Percentiles rank a stretch among this genome's conserved stretches.
These are phyloP conservation scores for Suillus alpinus DNA, from an alignment of 768 basidiomycete genomes.

Conservation along the genomic window DNA sequence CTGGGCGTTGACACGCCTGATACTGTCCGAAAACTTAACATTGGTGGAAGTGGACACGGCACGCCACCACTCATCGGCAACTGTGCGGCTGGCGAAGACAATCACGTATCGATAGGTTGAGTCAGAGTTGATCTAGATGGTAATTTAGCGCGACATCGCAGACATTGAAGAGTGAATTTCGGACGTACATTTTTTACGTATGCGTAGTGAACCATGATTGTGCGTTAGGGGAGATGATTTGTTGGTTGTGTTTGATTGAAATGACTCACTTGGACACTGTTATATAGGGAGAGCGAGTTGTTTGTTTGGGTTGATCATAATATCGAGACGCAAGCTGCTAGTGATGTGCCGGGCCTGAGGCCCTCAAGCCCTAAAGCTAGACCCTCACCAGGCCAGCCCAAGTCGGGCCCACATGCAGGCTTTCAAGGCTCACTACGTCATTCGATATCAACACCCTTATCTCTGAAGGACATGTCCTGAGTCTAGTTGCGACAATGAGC, in stretches of 20 bases:
- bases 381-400: neutral
- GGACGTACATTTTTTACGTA: neutral
- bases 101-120: constrained; percentile 15
- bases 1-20: neutral
- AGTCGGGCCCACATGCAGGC: neutral
- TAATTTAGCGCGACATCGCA: neutral
- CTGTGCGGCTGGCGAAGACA: constrained; percentile 16
- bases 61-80: constrained; percentile 28
- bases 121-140: neutral
- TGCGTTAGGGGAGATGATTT: neutral
- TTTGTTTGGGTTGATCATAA: neutral
- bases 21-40: neutral
- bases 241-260: neutral
- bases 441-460: neutral
- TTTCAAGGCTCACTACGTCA: neutral
- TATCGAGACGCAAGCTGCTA: neutral
- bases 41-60: constrained; percentile 8
- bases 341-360: neutral
- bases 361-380: neutral
- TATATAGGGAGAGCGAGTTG: neutral
- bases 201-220: neutral
- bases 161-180: neutral
- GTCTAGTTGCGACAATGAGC: neutral
- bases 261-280: neutral
- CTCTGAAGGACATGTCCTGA: neutral